Evolutionary conservation across 108 stramenopile species (phyloP).

Genomic region (Mediolabrus comicus): DNA sequence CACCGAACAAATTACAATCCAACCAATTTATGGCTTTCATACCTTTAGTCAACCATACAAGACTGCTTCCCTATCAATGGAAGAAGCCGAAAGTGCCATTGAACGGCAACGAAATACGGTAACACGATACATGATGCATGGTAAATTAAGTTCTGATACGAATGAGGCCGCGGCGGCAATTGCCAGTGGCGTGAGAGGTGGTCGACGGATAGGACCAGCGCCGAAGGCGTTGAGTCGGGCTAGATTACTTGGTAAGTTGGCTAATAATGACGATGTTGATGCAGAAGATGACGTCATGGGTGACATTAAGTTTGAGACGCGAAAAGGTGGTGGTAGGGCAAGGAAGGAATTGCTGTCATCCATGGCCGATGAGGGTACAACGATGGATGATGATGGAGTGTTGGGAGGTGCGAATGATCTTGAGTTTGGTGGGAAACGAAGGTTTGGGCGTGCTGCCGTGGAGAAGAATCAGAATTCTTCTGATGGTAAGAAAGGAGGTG

Average conservation of each 20-base stretch:
- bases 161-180: slow-evolving; percentile 19
- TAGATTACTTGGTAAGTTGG: slow-evolving; percentile 62
- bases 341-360: slow-evolving; percentile 66
- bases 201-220: slow-evolving; percentile 29
- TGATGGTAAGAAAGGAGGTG: slow-evolving; percentile 11
- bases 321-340: slow-evolving; percentile 42
- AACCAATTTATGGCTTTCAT: slow-evolving; percentile 61
- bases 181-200: slow-evolving; percentile 18
- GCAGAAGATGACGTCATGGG: slow-evolving; percentile 86
- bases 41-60: slow-evolving; percentile 78
- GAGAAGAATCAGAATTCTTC: slow-evolving; percentile 8
- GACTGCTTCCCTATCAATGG: slow-evolving; percentile 59
- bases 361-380: slow-evolving; percentile 65
- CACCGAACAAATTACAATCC: slow-evolving; percentile 53
- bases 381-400: slow-evolving; percentile 81
- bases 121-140: slow-evolving; percentile 81
- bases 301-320: slow-evolving; percentile 61
- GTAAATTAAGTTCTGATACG: slow-evolving; percentile 28
- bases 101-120: slow-evolving; percentile 61
- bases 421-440: slow-evolving; percentile 72
- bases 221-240: slow-evolving; percentile 51
- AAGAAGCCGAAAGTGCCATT: slow-evolving; percentile 80
- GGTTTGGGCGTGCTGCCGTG: slow-evolving; percentile 55
- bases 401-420: slow-evolving; percentile 81
- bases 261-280: slow-evolving; percentile 41